A percentile compares a stretch with the other conserved stretches of the same genome.
Conservation (phyloP, 345 rosid genomes). For the Melaleuca alternifolia region DNA sequence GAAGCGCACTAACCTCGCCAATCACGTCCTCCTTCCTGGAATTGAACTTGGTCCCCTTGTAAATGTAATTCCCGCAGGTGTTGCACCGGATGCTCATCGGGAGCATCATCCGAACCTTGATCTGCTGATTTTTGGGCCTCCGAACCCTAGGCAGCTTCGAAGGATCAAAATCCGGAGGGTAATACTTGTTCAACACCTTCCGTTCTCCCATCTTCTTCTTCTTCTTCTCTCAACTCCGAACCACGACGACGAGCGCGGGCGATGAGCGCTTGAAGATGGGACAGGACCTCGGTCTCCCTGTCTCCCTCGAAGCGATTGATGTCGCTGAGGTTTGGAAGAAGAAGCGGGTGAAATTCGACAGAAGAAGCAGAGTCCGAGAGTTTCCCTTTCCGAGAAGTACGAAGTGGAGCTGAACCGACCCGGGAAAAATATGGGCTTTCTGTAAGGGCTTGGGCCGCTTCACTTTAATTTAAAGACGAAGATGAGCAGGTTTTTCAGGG, state of each 20-base stretch:
- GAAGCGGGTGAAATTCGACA: background rate
- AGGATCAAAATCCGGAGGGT: conserved; percentile 96
- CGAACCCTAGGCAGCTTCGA: conserved; percentile 63
- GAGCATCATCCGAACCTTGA: conserved; percentile 94
- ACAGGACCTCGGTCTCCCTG: background rate
- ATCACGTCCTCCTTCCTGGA: conserved; percentile 82
- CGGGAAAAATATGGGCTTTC: background rate
- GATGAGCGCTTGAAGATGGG: too few species aligned
- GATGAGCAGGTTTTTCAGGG: background rate
- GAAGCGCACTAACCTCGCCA: conserved; percentile 50
- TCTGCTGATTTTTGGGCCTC: conserved; percentile 81
- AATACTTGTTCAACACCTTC: conserved; percentile 83
- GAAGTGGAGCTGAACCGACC: background rate
- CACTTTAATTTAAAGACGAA: too few species aligned
- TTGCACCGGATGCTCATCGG: conserved; percentile 95
- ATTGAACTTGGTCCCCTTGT: conserved; percentile 89
- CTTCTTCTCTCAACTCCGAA: background rate
- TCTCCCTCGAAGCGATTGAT: background rate
- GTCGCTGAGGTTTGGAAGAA: background rate
- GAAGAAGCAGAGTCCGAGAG: background rate
- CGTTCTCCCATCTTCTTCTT: conserved; percentile 63
- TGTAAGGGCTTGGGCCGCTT: background rate
- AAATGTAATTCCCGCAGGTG: conserved; percentile 85
- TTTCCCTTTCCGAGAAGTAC: background rate
- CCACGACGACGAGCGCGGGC: background rate